Evolutionary conservation across 2,329 filamentous ascomycete species (phyloP), one percentile per base, ranked within the genome.

Genomic region (Macrophomina phaseolina): DNA sequence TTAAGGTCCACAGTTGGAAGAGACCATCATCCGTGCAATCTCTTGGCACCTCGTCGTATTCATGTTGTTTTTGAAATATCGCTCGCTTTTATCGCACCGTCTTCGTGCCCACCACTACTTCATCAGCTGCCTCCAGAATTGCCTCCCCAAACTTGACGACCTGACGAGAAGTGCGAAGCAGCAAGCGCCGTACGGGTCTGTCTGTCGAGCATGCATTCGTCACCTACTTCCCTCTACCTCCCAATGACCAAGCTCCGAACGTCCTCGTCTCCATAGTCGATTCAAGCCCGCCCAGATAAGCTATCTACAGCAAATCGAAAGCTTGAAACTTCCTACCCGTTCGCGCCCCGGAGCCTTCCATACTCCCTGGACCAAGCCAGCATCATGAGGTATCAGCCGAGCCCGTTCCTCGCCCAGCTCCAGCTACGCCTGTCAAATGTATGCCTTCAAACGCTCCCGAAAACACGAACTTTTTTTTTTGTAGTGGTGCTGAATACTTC

Each of bases 231-330:
- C 28, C 32, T 65, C 52, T 65, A 7, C 11, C 49, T 30, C 53
- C 52, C 53, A 18, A 46, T 12, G 23, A 32, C 38, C 52, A 9
- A 46, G 32, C 51, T 28, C 63, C n/a, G 45, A 62, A 62, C n/a
- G n/a, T 62, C 28, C 63, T 65, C 52, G 30, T 30, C 42, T 48
- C n/a, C 42, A 14, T 30, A 58, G 16, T 28, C 45, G 18, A 49
- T 18, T 49, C 58, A 40, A 38, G 18, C 12, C 58, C 45, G 32
- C 42, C 63, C 42, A 49, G 32, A 65, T 23, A 65, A 65, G 63
- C 63, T 65, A 65, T 65, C 42, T 65, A 65, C 63, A 65, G 53
- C 51, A 48, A 46, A 36, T 18, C 40, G 40, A 65, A 49, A 58
- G 53, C 52, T 34, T 40, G n/a, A 38, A 23, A 42, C 42, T 62